Evolutionary conservation across 2,329 filamentous ascomycete genomes (phyloP), one percentile per base, ranked within the genome.

Genomic region (Coniochaeta sp.): DNA sequence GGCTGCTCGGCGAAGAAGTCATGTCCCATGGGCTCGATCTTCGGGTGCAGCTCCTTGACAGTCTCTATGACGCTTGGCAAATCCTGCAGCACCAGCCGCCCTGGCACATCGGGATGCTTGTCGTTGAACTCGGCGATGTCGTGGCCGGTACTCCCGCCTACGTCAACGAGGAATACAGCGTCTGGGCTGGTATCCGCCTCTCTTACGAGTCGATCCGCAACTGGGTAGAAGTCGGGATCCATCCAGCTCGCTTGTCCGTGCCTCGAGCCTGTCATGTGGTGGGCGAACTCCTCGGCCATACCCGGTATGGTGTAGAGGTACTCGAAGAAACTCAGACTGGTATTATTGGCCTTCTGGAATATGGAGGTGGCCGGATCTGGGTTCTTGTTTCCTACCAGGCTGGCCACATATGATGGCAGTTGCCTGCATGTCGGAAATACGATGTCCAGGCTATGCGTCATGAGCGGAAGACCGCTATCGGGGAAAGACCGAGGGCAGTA

Each of bases 31-130:
- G 75, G 58, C 58, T 72, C 66, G 38, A 78, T 73, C 5, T 57
- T 60, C 0, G 19, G n/a, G 40, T 71, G 67, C 0, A 75, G 64
- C 4, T 69, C 62, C 26, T 67, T 60, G 22, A 72, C 70, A 57
- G 73, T 65, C 9, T 59, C 63, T 22, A 77, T 71, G 5, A 81
- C 75, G 3, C 70, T 66, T 7, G 60, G 61, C 12, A 63, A 56
- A 59, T 69, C 67, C 58, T 69, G 65, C 30, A 66, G 58, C 16
- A 68, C 60, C 8, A 66, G 65, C 19, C 34, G 28, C 3, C 34
- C 54, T 4, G 54, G 54, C 22, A 52, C 22, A 63, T 58, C 22
- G 66, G 63, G 4, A 69, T 65, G 42, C 65, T 62, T 0, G 65
- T 58, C 40, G 12, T 59, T 26, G 57, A 69, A 60, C 1, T 62